Evolutionary conservation across 495 filamentous ascomycete species (phyloP).

Genomic region (Amniculicola lignicola): DNA sequence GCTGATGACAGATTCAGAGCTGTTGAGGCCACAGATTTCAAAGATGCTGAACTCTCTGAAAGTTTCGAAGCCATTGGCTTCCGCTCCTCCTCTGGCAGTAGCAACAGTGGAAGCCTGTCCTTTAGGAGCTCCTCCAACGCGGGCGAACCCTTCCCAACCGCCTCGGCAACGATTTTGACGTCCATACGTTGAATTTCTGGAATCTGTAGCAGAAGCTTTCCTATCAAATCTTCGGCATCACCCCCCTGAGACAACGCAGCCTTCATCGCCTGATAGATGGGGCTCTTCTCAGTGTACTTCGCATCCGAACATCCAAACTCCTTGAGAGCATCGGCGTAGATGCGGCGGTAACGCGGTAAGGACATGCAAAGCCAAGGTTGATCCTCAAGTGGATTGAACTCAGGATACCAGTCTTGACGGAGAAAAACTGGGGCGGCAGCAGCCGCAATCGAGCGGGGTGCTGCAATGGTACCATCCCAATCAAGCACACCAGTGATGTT

Average conservation of each 20-base stretch:
- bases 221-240: neutral
- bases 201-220: neutral
- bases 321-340: constrained; percentile 1
- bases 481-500: constrained; percentile 46
- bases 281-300: neutral
- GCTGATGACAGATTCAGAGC: too few relatives aligned
- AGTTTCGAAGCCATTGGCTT: too few relatives aligned
- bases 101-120: too few relatives aligned
- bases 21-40: too few relatives aligned
- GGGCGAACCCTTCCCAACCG: too few relatives aligned
- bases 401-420: constrained; percentile 38
- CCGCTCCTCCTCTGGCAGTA: too few relatives aligned
- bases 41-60: too few relatives aligned
- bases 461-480: constrained; percentile 44
- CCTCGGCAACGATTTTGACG: too few relatives aligned
- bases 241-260: neutral
- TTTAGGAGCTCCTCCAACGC: too few relatives aligned
- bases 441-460: constrained; percentile 38
- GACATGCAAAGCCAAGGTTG: neutral
- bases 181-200: neutral
- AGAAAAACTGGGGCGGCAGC: constrained; percentile 42
- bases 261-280: neutral
- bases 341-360: neutral
- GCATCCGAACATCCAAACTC: neutral
- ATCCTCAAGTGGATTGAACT: neutral